Evolutionary conservation across 2,329 filamentous ascomycete species (phyloP).

Genomic region (Triangularia setosa): DNA sequence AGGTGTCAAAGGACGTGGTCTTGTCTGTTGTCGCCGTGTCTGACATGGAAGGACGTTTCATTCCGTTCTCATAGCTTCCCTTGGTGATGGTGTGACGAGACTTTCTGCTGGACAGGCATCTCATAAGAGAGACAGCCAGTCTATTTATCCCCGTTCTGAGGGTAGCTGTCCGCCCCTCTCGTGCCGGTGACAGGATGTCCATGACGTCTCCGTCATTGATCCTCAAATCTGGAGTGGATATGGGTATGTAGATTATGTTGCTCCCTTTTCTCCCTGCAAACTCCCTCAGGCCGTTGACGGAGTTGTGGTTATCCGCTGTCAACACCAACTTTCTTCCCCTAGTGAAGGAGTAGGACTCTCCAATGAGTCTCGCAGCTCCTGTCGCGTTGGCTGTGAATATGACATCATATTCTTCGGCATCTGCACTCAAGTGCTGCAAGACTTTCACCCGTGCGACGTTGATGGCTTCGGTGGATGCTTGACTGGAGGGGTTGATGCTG

Average conservation of each 20-base stretch:
- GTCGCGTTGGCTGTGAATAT: slow-evolving; percentile 41
- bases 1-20: background rate
- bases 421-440: slow-evolving; percentile 34
- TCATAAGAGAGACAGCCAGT: background rate
- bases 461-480: slow-evolving; percentile 32
- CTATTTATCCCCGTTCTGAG: background rate
- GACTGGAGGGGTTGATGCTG: slow-evolving; percentile 37
- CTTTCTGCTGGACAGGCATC: background rate
- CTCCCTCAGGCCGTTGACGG: slow-evolving; percentile 37
- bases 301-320: slow-evolving; percentile 42
- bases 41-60: background rate
- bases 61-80: background rate
- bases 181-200: slow-evolving; percentile 24
- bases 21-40: background rate
- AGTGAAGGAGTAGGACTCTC: slow-evolving; percentile 37
- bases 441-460: slow-evolving; percentile 32
- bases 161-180: background rate
- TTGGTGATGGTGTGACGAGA: background rate
- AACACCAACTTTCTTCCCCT: slow-evolving; percentile 30
- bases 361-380: slow-evolving; percentile 37
- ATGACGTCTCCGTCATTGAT: slow-evolving; percentile 28
- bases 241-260: slow-evolving; percentile 31
- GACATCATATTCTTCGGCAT: slow-evolving; percentile 36
- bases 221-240: slow-evolving; percentile 28
- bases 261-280: slow-evolving; percentile 31